Conservation (phyloP, 106 monocot species). For the Apostasia shenzhenica region DNA sequence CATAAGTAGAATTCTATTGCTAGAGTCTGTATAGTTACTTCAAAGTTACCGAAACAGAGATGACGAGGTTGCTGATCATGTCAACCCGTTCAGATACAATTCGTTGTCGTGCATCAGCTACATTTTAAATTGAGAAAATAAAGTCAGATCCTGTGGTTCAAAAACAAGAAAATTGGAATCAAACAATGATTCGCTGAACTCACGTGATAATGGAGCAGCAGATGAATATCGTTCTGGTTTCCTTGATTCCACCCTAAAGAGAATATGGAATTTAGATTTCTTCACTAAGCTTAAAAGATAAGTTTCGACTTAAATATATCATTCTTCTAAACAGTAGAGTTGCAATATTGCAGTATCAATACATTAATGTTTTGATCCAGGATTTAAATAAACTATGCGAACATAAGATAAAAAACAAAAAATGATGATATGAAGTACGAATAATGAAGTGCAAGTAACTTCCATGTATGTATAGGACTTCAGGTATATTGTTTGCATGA, state of each 20-base stretch:
- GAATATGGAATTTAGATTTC: neutral
- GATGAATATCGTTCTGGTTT: slow-evolving; percentile 98
- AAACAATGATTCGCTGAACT: slow-evolving; percentile 17
- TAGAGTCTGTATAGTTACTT: slow-evolving; percentile 11
- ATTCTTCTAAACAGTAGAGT: too few relatives aligned
- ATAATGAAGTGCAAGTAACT: too few relatives aligned
- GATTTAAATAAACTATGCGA: too few relatives aligned
- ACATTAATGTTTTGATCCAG: too few relatives aligned
- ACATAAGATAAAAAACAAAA: too few relatives aligned
- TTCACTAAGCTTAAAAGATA: neutral
- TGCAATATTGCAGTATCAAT: too few relatives aligned
- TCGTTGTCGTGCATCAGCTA: slow-evolving; percentile 92
- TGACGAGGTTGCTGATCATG: slow-evolving; percentile 80
- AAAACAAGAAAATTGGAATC: neutral
- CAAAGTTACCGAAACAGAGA: slow-evolving; percentile 89
- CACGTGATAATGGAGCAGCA: slow-evolving; percentile 92
- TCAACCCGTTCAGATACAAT: slow-evolving; percentile 96
- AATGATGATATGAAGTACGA: too few relatives aligned
- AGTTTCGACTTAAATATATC: neutral
- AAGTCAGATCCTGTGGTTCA: neutral
- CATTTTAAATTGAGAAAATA: neutral
- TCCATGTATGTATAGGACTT: too few relatives aligned
- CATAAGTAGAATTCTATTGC: neutral
- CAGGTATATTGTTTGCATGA: too few relatives aligned
- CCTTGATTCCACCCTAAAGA: slow-evolving; percentile 83